A percentile compares a stretch with the other conserved stretches of the same genome.
phyloP scores from a whole-genome alignment of 2,329 filamentous ascomycete genomes.

The Macrophomina pseudophaseolina region DNA sequence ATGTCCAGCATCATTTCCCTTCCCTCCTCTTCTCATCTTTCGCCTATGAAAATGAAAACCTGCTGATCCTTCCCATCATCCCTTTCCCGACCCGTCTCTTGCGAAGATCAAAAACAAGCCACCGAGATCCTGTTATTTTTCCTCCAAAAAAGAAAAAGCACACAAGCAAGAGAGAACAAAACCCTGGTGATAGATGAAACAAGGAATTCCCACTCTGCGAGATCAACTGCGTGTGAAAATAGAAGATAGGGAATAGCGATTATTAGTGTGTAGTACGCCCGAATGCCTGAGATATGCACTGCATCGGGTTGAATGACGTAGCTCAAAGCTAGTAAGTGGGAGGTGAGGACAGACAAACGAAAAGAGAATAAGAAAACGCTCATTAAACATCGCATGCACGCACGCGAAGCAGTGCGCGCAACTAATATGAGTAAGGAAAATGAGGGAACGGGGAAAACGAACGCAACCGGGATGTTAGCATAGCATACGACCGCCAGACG shows the following conservation, averaged over 20 bases:
- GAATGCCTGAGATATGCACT: not conserved
- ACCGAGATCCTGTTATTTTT: slow-evolving; percentile 10
- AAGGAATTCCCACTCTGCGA: slow-evolving; percentile 15
- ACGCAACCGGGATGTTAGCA: not conserved
- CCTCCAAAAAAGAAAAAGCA: slow-evolving; percentile 14
- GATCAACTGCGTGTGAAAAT: slow-evolving; percentile 15
- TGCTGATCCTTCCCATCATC: slow-evolving; percentile 12
- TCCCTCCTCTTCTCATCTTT: slow-evolving; percentile 3
- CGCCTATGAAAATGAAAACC: slow-evolving; percentile 15
- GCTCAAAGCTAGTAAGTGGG: not conserved
- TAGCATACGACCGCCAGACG: slow-evolving; percentile 17
- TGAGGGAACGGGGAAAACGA: slow-evolving; percentile 14
- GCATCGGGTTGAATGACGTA: not conserved
- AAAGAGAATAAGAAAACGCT: slow-evolving; percentile 19
- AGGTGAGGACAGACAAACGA: slow-evolving; percentile 4
- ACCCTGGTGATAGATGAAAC: slow-evolving; percentile 12
- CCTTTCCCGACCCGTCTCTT: slow-evolving; percentile 2
- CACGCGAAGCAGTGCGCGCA: slow-evolving; percentile 16
- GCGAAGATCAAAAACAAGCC: slow-evolving; percentile 9
- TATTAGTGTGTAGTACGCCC: slow-evolving; percentile 14
- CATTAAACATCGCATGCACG: slow-evolving; percentile 25
- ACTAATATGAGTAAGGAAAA: slow-evolving; percentile 14
- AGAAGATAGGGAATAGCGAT: slow-evolving; percentile 14
- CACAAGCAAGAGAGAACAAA: not conserved
- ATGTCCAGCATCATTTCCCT: slow-evolving; percentile 19